Base-by-base conservation (phyloP, 306 rosid species). In the Herpetospermum pedunculosum region DNA sequence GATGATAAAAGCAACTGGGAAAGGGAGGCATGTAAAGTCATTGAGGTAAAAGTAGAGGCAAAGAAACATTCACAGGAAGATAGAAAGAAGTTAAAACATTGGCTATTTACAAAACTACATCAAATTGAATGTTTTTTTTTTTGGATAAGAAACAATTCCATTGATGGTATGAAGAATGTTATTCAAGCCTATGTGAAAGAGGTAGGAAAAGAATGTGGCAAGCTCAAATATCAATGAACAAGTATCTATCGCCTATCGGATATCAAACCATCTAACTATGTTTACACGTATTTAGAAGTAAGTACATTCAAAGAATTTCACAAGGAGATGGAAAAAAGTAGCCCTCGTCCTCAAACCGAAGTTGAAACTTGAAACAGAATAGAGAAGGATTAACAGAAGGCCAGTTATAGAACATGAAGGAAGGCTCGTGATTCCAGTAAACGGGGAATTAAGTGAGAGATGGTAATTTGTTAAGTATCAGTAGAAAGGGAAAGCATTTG, bases 171-270 rank as follows among this genome's bases (percentile, higher is more conserved):
- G n/a, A n/a, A n/a, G 25, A 7, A 46, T 69, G 15, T 13, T 7
- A 23, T 44, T 69, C 23, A 69, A 43, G 73, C 38, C 37, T 68
- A 25, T 3, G 34, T 38, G 37, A 28, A 40, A n/a, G 0, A 64
- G 70, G 49, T 37, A 60, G 44, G 41, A 60, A 60, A 60, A 15
- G 69, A 32, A 60, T 37, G 32, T 64, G 49, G 13, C 47, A 41
- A 64, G 8, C 71, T 38, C 71, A 64, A 64, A 64, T 34, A 64
- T 38, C 32, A 64, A 64, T 64, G 71, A 41, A 63, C 30, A 32
- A 32, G 7, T 30, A 30, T 59, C 70, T 19, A 58, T 58, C 64
- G 3, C 32, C 70, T 19, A 58, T 58, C 64, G 3, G 6, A 58
- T 18, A 69, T 28, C 55, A 15, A 44, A 69, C 37, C 37, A 69